Evolutionary conservation across 2,329 filamentous ascomycete genomes (phyloP).

Genomic region (Claviceps cyperi): DNA sequence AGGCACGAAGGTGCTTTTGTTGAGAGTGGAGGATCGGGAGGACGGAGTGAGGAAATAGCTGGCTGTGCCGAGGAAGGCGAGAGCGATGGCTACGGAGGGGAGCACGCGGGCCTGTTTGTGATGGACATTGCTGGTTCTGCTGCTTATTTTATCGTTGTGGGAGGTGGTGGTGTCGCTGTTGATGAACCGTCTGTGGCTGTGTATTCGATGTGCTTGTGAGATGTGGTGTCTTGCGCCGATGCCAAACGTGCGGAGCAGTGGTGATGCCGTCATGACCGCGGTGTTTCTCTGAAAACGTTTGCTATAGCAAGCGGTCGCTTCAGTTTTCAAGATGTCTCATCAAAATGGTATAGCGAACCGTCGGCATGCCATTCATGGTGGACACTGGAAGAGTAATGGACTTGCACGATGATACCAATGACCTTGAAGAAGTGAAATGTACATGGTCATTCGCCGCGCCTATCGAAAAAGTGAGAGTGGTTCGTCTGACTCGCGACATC

Average conservation of each 20-base stretch:
- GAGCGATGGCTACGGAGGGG: conserved; percentile 11
- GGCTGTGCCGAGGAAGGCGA: conserved; percentile 11
- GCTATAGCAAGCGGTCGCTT: not conserved
- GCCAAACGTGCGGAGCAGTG: not conserved
- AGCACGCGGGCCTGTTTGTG: conserved; percentile 17
- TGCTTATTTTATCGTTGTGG: not conserved
- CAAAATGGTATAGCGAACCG: not conserved
- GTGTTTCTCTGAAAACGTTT: not conserved
- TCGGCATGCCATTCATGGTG: not conserved
- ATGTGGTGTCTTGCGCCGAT: not conserved
- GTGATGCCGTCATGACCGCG: not conserved
- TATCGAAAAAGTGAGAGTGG: too few relatives aligned
- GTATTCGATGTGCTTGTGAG: not conserved
- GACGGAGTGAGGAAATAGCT: conserved; percentile 16
- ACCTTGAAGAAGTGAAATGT: too few relatives aligned
- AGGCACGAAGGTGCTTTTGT: conserved; percentile 45
- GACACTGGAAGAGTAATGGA: not conserved
- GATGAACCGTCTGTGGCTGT: not conserved
- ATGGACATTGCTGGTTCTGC: not conserved
- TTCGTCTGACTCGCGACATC: not conserved
- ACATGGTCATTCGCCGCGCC: too few relatives aligned
- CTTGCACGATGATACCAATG: too few relatives aligned
- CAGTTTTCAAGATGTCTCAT: not conserved
- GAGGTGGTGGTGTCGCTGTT: not conserved
- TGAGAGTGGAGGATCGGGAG: conserved; percentile 26